Conservation (phyloP, 768 basidiomycete species). For the Agrocybe praecox region DNA sequence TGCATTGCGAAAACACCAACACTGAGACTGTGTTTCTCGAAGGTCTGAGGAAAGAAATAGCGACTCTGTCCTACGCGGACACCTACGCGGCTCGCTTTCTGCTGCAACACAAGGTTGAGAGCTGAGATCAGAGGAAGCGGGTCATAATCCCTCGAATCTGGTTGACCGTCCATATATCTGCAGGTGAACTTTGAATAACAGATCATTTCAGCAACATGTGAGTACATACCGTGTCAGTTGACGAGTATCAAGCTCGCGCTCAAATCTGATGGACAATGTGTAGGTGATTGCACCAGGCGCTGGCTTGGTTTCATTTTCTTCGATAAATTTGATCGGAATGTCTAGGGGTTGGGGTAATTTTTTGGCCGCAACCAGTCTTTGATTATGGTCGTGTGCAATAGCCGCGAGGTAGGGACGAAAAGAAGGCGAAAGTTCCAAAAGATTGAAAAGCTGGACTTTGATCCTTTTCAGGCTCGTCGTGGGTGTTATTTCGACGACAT, state of each 20-base stretch:
- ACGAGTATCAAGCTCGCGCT: conserved; percentile 38
- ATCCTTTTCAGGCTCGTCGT: conserved; percentile 44
- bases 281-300: conserved; percentile 40
- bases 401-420: conserved; percentile 38
- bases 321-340: conserved; percentile 42
- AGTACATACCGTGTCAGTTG: conserved; percentile 34
- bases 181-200: background rate
- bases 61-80: conserved; percentile 55
- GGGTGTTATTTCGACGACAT: conserved; percentile 53
- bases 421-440: conserved; percentile 46
- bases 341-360: conserved; percentile 47
- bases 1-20: conserved; percentile 39
- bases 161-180: conserved; percentile 55
- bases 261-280: conserved; percentile 41
- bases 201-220: background rate
- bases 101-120: conserved; percentile 58
- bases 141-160: conserved; percentile 46
- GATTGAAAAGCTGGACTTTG: conserved; percentile 53
- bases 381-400: conserved; percentile 56
- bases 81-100: conserved; percentile 47
- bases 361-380: conserved; percentile 47
- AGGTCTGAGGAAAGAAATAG: conserved; percentile 51
- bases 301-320: conserved; percentile 40
- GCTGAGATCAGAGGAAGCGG: conserved; percentile 54
- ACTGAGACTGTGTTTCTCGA: conserved; percentile 27